Evolutionary conservation across 1,284 basidiomycete genomes (phyloP), one percentile per base, ranked within the genome.

Genomic region (Mycena sp.): DNA sequence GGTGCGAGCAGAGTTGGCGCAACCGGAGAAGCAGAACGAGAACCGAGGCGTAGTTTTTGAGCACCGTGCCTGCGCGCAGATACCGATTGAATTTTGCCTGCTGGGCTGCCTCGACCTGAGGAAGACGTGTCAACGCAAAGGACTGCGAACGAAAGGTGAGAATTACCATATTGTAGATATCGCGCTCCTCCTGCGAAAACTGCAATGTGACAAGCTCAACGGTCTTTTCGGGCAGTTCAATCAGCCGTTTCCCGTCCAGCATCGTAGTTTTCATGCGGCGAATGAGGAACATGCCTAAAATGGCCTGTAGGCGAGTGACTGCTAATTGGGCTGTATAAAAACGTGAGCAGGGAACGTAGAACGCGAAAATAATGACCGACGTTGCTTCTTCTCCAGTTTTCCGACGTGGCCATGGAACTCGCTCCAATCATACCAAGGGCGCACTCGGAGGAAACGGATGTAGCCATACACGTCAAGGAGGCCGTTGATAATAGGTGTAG

Each of bases 51-150:
- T 86, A 86, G 68, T 87, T 87, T 73, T 84, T 84, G 45, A 10
- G 59, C 19, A 54, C 50, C 0, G 46, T 58, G 57, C 85, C 85
- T 85, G 87, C 46, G 6, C 77, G 74, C 19, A 88, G 75, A 75
- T 80, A 89, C 19, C 80, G 76, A 67, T 88, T 89, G 76, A 90
- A 89, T 30, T 73, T 85, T 0, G 77, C 80, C 65, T 89, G 88
- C 35, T 81, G 81, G n/a, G 74, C 74, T 7, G 79, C 76, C 71
- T 89, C 87, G 30, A 88, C 78, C 83, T 85, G 46, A 17, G 17
- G n/a, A 44, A 11, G 49, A 56, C 7, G 14, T 38, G 9, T 19
- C 23, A 52, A 38, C 14, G 63, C 19, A 63, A 43, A 51, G 61
- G 45, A 21, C 17, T 53, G 21, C 37, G 32, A 17, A 19, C 23